phyloP scores from a whole-genome alignment of 2,329 filamentous ascomycete species.

The Aureobasidium sp. region DNA sequence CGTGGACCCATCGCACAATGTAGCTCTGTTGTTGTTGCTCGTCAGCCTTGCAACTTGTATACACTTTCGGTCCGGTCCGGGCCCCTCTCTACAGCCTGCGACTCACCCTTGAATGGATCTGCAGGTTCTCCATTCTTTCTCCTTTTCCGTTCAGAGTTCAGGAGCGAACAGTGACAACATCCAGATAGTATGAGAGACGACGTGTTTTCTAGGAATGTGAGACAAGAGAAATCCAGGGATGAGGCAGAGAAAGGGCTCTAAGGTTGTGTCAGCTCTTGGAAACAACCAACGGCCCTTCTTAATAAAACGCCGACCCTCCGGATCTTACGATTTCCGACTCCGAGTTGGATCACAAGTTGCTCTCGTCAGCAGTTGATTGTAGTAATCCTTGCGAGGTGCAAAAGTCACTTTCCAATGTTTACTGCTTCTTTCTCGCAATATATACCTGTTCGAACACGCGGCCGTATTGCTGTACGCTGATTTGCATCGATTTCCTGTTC shows the following conservation, averaged over 20 bases:
- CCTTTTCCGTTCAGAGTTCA: neutral
- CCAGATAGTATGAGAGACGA: neutral
- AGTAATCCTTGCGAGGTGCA: neutral
- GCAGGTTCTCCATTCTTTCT: constrained; percentile 9
- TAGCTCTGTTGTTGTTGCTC: constrained; percentile 60
- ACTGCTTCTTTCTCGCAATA: neutral
- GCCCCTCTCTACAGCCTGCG: neutral
- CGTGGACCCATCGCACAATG: constrained; percentile 93
- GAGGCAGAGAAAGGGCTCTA: neutral
- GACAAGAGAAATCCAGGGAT: neutral
- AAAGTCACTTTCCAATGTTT: no score
- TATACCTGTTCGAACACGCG: neutral
- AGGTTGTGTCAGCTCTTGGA: neutral
- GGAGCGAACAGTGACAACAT: neutral
- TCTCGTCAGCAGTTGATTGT: neutral
- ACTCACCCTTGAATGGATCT: constrained; percentile 12
- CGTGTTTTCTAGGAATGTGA: neutral
- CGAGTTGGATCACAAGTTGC: neutral
- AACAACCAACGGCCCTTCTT: neutral
- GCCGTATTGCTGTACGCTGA: neutral
- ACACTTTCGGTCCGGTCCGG: constrained; percentile 7
- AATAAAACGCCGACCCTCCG: neutral
- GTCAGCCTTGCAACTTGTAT: neutral
- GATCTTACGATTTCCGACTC: constrained; percentile 1
- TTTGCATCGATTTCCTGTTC: neutral